These are phyloP conservation scores for Tetrapisispora iriomotensis DNA, from an alignment of 805 yeast genomes.

Conservation along the genomic window DNA sequence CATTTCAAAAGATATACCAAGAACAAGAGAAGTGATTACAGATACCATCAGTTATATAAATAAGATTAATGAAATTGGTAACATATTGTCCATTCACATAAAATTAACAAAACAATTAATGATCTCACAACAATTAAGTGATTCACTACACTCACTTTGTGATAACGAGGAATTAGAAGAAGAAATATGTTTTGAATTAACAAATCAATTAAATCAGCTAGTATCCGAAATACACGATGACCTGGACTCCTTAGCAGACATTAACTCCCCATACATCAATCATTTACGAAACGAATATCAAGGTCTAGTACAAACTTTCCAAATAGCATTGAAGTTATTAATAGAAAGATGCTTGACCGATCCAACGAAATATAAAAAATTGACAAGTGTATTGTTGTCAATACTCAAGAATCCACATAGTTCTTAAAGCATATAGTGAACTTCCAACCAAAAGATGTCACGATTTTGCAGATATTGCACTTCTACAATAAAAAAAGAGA, in stretches of 20 bases:
- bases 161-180: conserved; percentile 18
- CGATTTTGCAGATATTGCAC: too few relatives aligned
- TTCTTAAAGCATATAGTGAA: not conserved
- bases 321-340: conserved; percentile 21
- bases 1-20: conserved; percentile 13
- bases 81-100: conserved; percentile 12
- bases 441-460: too few relatives aligned
- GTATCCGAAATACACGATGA: conserved; percentile 7
- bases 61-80: conserved; percentile 17
- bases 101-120: conserved; percentile 10
- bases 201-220: conserved; percentile 8
- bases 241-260: conserved; percentile 8
- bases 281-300: conserved; percentile 25
- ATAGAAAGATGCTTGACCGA: conserved; percentile 19
- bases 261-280: conserved; percentile 22
- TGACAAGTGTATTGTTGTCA: conserved; percentile 8
- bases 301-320: conserved; percentile 23
- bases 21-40: conserved; percentile 16
- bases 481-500: not conserved
- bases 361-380: conserved; percentile 6
- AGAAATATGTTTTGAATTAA: conserved; percentile 11
- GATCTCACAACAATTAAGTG: conserved; percentile 17
- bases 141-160: conserved; percentile 20
- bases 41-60: conserved; percentile 22
- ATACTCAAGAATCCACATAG: not conserved